These are phyloP conservation scores for Verticillium zaregamsianum DNA, from an alignment of 2,329 filamentous ascomycete species.

Conservation along the genomic window DNA sequence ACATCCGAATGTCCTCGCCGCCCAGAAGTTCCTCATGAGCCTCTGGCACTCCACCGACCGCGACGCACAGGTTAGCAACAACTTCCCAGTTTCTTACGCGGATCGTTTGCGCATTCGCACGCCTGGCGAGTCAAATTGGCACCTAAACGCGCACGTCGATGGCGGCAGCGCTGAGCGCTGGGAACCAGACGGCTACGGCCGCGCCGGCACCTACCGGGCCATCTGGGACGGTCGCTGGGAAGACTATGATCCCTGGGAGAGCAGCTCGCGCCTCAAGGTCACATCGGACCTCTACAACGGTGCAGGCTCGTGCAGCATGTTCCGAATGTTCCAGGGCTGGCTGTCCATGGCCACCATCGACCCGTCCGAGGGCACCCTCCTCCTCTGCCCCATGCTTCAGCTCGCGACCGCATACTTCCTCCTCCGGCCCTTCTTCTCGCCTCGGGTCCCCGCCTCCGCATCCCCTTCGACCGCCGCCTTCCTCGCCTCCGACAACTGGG, in stretches of 20 bases:
- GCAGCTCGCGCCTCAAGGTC: conserved; percentile 46
- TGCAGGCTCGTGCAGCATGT: conserved; percentile 52
- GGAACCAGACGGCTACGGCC: conserved; percentile 64
- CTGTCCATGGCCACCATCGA: conserved; percentile 51
- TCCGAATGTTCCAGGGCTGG: conserved; percentile 56
- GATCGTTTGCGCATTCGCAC: conserved; percentile 66
- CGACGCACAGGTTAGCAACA: conserved; percentile 53
- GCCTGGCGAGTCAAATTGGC: conserved; percentile 43
- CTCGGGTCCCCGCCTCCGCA: conserved; percentile 31
- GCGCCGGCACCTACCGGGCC: conserved; percentile 49
- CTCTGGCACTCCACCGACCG: conserved; percentile 60
- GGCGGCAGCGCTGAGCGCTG: conserved; percentile 69
- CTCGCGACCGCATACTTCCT: conserved; percentile 75
- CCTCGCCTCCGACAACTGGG: conserved; percentile 49
- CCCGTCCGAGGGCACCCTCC: conserved; percentile 66
- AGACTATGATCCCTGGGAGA: conserved; percentile 52
- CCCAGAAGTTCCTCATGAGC: conserved; percentile 63
- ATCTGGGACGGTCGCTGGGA: conserved; percentile 54
- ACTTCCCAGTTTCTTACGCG: conserved; percentile 62
- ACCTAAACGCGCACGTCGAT: conserved; percentile 63
- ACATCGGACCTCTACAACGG: conserved; percentile 56
- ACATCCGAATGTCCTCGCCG: conserved; percentile 57
- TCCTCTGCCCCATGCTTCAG: conserved; percentile 60
- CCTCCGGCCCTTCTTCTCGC: conserved; percentile 68
- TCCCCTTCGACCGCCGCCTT: conserved; percentile 27